Percentiles rank a stretch among this genome's conserved stretches.
phyloP scores from a whole-genome alignment of 164 flowering plant species.

The Nelumbo lutea region DNA sequence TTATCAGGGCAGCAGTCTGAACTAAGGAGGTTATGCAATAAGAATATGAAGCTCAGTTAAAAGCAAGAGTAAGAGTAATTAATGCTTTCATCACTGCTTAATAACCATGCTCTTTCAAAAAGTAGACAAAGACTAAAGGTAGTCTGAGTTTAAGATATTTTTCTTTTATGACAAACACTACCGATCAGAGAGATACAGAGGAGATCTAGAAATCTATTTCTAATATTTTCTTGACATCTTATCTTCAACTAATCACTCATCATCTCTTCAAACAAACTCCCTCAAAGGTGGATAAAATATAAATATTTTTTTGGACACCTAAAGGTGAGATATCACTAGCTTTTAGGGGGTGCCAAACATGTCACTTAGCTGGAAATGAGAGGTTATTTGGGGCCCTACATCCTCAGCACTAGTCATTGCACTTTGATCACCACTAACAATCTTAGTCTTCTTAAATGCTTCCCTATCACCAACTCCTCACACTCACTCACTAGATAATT shows the following conservation, averaged over 20 bases:
- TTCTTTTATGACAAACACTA: no score
- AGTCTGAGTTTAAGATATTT: no score
- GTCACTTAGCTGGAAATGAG: conserved; percentile 23
- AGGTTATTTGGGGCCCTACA: conserved; percentile 20
- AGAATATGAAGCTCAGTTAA: background rate
- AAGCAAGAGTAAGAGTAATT: background rate
- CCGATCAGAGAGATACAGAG: background rate
- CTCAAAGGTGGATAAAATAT: conserved; percentile 5
- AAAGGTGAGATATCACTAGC: conserved; percentile 12
- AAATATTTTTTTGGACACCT: conserved; percentile 12
- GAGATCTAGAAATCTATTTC: background rate
- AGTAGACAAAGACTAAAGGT: no score
- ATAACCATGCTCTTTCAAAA: background rate
- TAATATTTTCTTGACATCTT: no score
- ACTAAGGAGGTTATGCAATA: background rate
- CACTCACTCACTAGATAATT: conserved; percentile 6
- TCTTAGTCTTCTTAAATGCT: conserved; percentile 20
- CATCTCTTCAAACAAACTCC: background rate
- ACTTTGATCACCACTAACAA: conserved; percentile 12
- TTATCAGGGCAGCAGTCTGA: background rate
- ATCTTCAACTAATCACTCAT: background rate
- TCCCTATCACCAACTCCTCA: conserved; percentile 16
- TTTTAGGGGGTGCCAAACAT: conserved; percentile 26
- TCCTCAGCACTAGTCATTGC: conserved; percentile 13
- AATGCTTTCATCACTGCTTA: background rate